These are phyloP conservation scores for Rhododendron williamsianum DNA, from an alignment of 148 eudicot genomes.

Conservation along the genomic window DNA sequence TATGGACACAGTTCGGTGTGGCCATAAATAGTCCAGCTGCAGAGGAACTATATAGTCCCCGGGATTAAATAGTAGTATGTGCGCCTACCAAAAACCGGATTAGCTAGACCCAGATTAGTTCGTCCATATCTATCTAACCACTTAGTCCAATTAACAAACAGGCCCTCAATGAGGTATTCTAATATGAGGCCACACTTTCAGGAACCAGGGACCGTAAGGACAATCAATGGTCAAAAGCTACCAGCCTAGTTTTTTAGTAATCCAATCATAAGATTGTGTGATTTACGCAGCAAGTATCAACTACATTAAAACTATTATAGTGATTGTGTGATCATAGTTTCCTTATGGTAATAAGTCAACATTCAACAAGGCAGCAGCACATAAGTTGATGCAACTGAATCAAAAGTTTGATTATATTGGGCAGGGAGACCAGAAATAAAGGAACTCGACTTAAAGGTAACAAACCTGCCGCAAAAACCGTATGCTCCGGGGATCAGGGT, in stretches of 20 bases:
- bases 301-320: neutral
- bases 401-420: neutral
- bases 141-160: neutral
- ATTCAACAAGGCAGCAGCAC: constrained; percentile 5
- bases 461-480: constrained; percentile 85
- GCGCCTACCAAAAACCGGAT: neutral
- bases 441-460: neutral
- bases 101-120: neutral
- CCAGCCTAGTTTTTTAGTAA: neutral
- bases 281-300: neutral
- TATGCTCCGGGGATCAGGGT: constrained; percentile 71
- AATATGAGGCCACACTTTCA: neutral
- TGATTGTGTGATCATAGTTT: neutral
- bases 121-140: neutral
- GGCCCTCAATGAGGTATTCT: neutral
- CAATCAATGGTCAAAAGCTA: neutral
- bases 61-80: neutral
- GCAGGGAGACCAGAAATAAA: neutral
- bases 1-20: neutral
- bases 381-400: neutral
- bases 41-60: neutral
- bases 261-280: neutral
- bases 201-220: neutral
- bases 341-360: neutral
- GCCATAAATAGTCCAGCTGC: neutral